Evolutionary conservation across 176 grass and related monocot genomes (phyloP).

Genomic region (Phyllostachys edulis): DNA sequence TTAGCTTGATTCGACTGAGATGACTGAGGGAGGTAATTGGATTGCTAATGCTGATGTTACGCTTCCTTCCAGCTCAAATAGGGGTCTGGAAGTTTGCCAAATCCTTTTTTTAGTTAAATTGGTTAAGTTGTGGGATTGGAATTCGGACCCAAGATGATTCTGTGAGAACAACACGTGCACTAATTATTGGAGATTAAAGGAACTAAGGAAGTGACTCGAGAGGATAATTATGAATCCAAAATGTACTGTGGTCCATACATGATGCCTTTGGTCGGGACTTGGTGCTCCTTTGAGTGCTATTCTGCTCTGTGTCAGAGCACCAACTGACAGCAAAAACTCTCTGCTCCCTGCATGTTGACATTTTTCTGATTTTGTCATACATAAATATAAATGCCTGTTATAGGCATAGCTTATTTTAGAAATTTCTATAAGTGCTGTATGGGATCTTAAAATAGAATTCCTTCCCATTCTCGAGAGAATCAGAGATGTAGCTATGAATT

Average conservation of each 20-base stretch:
- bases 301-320: slow-evolving; percentile 10
- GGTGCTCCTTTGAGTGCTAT: neutral
- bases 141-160: neutral
- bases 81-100: neutral
- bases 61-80: neutral
- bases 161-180: neutral
- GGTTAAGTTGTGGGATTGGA: neutral
- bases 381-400: neutral
- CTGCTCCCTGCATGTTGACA: neutral
- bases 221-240: slow-evolving; percentile 7
- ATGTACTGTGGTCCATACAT: slow-evolving; percentile 12
- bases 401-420: neutral
- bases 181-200: neutral
- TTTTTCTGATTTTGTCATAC: neutral
- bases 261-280: neutral
- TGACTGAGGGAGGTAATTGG: neutral
- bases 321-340: slow-evolving; percentile 11
- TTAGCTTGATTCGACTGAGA: neutral
- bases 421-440: neutral
- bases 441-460: neutral
- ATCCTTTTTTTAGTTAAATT: neutral
- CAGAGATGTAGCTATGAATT: neutral
- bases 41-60: slow-evolving; percentile 5
- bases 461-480: neutral
- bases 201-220: neutral